phyloP scores from a whole-genome alignment of 768 basidiomycete species.

The Tylopilus balloui region DNA sequence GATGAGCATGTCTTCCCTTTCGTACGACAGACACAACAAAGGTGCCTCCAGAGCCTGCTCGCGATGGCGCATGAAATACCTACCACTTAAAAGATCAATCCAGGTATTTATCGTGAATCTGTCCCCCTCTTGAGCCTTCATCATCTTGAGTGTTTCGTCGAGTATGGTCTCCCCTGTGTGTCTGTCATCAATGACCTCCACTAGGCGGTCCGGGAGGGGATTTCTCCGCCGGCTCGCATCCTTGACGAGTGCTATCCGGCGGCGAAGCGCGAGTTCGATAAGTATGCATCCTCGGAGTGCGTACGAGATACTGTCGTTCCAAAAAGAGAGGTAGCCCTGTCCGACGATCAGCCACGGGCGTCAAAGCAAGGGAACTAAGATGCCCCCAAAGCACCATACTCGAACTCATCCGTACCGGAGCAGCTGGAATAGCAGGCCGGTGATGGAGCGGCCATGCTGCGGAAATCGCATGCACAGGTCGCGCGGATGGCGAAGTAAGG shows the following conservation, averaged over 20 bases:
- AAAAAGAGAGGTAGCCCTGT: conserved; percentile 93
- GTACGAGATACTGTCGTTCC: conserved; percentile 99
- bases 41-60: neutral
- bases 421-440: neutral
- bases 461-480: conserved; percentile 10
- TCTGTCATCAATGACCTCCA: conserved; percentile 89
- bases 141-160: conserved; percentile 95
- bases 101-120: conserved; percentile 76
- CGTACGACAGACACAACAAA: neutral
- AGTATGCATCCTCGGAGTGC: conserved; percentile 97
- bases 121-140: conserved; percentile 65
- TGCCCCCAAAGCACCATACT: conserved; percentile 21
- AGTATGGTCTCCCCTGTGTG: conserved; percentile 95
- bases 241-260: conserved; percentile 85
- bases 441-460: conserved; percentile 16
- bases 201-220: conserved; percentile 74
- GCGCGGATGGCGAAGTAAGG: conserved; percentile 6
- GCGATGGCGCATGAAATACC: neutral
- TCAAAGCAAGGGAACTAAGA: neutral
- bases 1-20: neutral
- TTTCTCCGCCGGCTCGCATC: conserved; percentile 72
- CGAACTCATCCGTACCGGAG: conserved; percentile 4
- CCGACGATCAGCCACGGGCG: conserved; percentile 10
- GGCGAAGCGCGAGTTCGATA: conserved; percentile 92
- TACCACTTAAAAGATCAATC: conserved; percentile 93